These are phyloP conservation scores for Lipomyces yamadae DNA, from an alignment of 805 yeast genomes.

Conservation along the genomic window DNA sequence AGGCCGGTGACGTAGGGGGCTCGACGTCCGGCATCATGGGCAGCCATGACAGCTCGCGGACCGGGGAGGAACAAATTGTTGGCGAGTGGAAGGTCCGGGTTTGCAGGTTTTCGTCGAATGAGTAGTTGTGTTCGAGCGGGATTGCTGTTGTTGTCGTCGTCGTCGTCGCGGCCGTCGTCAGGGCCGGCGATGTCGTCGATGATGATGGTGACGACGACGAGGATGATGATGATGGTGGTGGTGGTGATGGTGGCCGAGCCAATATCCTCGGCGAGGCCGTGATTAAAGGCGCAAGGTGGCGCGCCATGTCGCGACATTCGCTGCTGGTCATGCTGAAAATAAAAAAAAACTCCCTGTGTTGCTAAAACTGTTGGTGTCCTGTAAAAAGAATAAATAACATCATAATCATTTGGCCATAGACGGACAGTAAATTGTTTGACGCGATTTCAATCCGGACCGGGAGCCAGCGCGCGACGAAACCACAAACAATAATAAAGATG, in stretches of 20 bases:
- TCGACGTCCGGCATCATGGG: not conserved
- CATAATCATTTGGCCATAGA: no score
- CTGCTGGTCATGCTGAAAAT: not conserved
- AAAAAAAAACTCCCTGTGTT: no score
- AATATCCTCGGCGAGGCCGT: not conserved
- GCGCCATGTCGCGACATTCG: not conserved
- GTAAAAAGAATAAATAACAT: no score
- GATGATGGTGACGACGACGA: not conserved
- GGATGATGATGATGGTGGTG: no score
- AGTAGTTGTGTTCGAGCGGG: not conserved
- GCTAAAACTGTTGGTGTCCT: no score
- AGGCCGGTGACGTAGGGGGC: not conserved
- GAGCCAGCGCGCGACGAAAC: no score
- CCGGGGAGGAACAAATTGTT: not conserved
- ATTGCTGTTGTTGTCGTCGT: not conserved
- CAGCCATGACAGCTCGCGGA: not conserved
- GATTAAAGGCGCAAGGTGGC: constrained; percentile 1
- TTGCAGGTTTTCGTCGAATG: not conserved
- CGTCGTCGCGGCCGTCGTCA: not conserved
- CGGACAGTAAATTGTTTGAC: no score
- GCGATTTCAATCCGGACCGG: no score
- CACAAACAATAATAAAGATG: no score
- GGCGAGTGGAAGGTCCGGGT: not conserved
- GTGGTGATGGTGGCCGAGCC: not conserved
- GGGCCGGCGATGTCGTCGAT: not conserved